Evolutionary conservation across 768 basidiomycete species (phyloP).

Genomic region (Cubamyces lactineus): DNA sequence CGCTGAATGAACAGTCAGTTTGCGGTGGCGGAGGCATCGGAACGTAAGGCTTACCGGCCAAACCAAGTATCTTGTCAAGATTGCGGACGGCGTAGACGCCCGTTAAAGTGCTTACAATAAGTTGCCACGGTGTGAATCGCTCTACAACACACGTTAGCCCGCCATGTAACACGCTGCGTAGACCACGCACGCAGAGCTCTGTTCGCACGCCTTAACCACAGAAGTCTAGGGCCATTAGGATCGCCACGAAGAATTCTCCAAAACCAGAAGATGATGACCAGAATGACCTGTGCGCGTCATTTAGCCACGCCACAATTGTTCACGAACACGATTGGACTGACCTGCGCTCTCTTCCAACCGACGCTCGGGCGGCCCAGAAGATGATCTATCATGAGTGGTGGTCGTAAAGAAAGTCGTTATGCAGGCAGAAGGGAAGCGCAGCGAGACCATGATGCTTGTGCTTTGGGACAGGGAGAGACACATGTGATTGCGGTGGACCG

Average conservation of each 20-base stretch:
- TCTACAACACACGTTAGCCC: constrained; percentile 42
- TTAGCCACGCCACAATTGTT: not conserved
- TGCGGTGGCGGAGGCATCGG: not conserved
- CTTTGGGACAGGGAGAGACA: not conserved
- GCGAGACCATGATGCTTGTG: constrained; percentile 24
- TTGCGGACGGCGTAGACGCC: constrained; percentile 82
- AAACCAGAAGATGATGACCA: constrained; percentile 91
- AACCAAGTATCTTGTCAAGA: constrained; percentile 81
- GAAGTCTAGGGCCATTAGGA: constrained; percentile 63
- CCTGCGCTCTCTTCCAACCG: constrained; percentile 89
- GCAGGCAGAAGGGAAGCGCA: constrained; percentile 7
- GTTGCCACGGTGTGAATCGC: constrained; percentile 95
- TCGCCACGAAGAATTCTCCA: constrained; percentile 75
- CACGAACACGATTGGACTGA: constrained; percentile 33
- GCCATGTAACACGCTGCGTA: not conserved
- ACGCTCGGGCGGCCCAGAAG: constrained; percentile 84
- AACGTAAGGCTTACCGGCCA: constrained; percentile 60
- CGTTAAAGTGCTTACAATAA: constrained; percentile 85
- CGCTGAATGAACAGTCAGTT: constrained; percentile 47
- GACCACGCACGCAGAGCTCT: constrained; percentile 56
- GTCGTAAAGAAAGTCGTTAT: constrained; percentile 10
- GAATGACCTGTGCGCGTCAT: constrained; percentile 63
- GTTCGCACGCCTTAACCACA: constrained; percentile 65
- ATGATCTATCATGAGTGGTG: constrained; percentile 84
- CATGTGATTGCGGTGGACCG: constrained; percentile 21